Evolutionary conservation across 441 rosid genomes (phyloP), one percentile per base, ranked within the genome.

Genomic region (Pelargonium cotyledonis): DNA sequence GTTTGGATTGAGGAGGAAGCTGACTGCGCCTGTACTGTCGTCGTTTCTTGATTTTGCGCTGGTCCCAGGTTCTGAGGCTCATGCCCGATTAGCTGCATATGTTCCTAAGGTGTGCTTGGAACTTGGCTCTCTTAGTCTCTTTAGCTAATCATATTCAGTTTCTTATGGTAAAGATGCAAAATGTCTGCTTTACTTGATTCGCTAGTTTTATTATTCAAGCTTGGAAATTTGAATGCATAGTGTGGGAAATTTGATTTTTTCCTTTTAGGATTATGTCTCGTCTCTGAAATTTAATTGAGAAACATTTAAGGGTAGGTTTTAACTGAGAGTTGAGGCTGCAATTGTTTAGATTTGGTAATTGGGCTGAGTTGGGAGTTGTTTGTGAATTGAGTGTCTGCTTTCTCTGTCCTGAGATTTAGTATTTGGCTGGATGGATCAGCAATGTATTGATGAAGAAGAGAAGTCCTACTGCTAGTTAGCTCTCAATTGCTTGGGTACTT

Each of bases 51-150:
- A 63, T 29, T 63, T 63, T 63, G 66, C 40, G 18, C 66, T 63
- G 19, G 44, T 35, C 8, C 66, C 66, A 5, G 44, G 44, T 1
- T 63, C 66, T 6, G 66, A 63, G 43, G 40, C 41, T 14, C 44
- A 63, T 63, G 40, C 66, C 19, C 44, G 66, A 31, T 35, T 63
- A 16, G 12, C 19, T 35, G 41, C 16, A 7, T 63, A 63, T 63
- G 19, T 63, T 63, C 66, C 66, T 31, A 63, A 63, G 66, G 66
- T 63, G n/a, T 21, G 18, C 6, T 29, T 63, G 8, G 35, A 63
- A 31, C 5, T 15, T 63, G 11, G 15, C 18, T 19, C n/a, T 63
- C 31, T 31, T 11, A 21, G 23, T 21, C 23, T 21, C 23, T 21
- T 21, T 29, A 10, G 12, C 12, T 60, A 3, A 8, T 60, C 15